Percentiles rank a stretch among this genome's conserved stretches.
Evolutionary conservation across 1,139 yeast genomes (phyloP).

Genomic region (Zygosaccharomyces sapae): DNA sequence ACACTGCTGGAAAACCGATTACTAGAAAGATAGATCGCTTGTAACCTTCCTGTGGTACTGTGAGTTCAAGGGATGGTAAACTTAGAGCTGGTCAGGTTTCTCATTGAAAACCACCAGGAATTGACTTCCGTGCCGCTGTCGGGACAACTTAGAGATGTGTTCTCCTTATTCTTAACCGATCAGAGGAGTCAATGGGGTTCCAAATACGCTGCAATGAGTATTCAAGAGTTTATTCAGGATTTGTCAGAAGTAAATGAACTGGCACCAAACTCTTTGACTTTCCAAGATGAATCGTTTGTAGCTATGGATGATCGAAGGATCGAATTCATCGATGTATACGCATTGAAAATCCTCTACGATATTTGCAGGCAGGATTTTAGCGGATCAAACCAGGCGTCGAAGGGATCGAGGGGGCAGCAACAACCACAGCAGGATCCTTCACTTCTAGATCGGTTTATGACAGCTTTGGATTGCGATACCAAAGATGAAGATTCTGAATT

Average conservation of each 20-base stretch:
- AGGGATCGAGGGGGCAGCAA: neutral
- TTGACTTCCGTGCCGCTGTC: constrained; percentile 21
- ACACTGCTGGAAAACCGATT: neutral
- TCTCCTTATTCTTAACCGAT: constrained; percentile 17
- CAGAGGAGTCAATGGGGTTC: constrained; percentile 8
- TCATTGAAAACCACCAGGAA: constrained; percentile 23
- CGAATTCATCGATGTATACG: constrained; percentile 27
- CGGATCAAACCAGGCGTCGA: neutral
- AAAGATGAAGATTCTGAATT: neutral
- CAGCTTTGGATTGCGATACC: constrained; percentile 10
- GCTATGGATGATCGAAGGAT: constrained; percentile 11
- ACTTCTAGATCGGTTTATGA: constrained; percentile 14
- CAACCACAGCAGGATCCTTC: constrained; percentile 1
- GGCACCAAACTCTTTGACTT: constrained; percentile 19
- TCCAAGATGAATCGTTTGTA: constrained; percentile 9
- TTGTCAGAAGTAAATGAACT: constrained; percentile 15
- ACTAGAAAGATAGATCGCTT: constrained; percentile 4
- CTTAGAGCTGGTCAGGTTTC: constrained; percentile 18
- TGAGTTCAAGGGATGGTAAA: constrained; percentile 8
- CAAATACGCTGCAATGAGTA: constrained; percentile 4
- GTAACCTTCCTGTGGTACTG: neutral
- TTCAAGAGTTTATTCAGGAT: constrained; percentile 16
- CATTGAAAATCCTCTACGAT: constrained; percentile 22
- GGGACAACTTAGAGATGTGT: constrained; percentile 25
- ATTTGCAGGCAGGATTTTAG: constrained; percentile 5